Conservation (phyloP, 2,329 filamentous ascomycete genomes). For the Macroventuria anomochaeta region DNA sequence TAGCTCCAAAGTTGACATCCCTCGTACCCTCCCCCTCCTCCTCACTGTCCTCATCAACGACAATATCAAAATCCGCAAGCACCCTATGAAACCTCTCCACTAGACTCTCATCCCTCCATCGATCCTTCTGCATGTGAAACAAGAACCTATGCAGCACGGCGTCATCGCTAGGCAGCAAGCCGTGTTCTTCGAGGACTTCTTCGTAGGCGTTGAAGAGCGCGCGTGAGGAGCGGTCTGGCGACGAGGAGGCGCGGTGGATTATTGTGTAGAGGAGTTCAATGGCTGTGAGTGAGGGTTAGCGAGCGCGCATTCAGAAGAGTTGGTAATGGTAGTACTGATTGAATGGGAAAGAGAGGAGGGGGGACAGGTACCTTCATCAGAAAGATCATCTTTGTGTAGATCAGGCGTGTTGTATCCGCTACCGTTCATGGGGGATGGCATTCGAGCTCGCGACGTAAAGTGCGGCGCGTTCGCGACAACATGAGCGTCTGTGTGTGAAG, state of each 20-base stretch:
- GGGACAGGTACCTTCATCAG: constrained; percentile 51
- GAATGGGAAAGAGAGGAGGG: no score
- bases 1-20: constrained; percentile 34
- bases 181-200: constrained; percentile 72
- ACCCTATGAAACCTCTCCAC: constrained; percentile 74
- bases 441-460: constrained; percentile 49
- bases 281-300: no score
- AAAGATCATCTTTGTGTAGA: constrained; percentile 46
- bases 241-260: constrained; percentile 71
- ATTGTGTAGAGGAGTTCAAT: constrained; percentile 80
- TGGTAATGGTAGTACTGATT: no score
- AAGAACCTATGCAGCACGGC: constrained; percentile 78
- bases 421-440: constrained; percentile 50
- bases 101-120: constrained; percentile 52
- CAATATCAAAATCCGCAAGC: constrained; percentile 65
- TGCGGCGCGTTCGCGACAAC: constrained; percentile 50
- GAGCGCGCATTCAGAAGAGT: no score
- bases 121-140: constrained; percentile 66
- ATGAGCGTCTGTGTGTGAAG: constrained; percentile 37
- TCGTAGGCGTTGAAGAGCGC: constrained; percentile 85
- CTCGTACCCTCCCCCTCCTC: constrained; percentile 38
- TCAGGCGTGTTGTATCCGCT: constrained; percentile 48
- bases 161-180: constrained; percentile 74
- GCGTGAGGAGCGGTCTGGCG: constrained; percentile 63
- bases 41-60: constrained; percentile 66